A percentile compares a stretch with the other conserved stretches of the same genome.
These are phyloP conservation scores for Microbotryum lychnidis-dioicae DNA, from an alignment of 1,284 basidiomycete genomes.

Conservation along the genomic window DNA sequence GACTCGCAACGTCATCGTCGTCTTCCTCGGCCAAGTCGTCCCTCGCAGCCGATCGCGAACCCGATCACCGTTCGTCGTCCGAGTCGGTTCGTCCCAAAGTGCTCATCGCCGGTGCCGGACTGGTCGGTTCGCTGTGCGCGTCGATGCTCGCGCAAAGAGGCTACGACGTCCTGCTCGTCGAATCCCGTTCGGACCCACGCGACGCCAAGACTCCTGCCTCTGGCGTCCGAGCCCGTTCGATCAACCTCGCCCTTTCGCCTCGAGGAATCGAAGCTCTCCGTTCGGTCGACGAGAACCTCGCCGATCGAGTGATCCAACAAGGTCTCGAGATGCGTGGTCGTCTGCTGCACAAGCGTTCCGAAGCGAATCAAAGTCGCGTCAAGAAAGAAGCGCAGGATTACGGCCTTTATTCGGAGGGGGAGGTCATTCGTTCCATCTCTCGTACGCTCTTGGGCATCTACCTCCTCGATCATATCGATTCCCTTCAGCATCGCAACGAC, in stretches of 20 bases:
- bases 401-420: conserved; percentile 28
- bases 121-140: conserved; percentile 87
- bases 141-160: conserved; percentile 77
- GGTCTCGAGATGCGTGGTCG: conserved; percentile 90
- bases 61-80: too few species aligned
- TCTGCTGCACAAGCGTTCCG: conserved; percentile 66
- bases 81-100: too few species aligned
- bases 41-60: too few species aligned
- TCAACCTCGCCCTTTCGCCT: conserved; percentile 92
- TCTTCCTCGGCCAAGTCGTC: too few species aligned
- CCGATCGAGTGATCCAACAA: conserved; percentile 63
- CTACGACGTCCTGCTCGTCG: conserved; percentile 84
- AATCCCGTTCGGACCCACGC: conserved; percentile 47
- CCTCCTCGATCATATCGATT: conserved; percentile 41
- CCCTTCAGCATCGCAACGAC: conserved; percentile 46
- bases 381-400: conserved; percentile 19
- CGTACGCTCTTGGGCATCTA: conserved; percentile 19
- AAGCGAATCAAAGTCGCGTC: conserved; percentile 2
- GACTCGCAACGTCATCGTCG: too few species aligned
- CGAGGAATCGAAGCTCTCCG: conserved; percentile 81
- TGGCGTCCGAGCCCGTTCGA: conserved; percentile 53
- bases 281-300: conserved; percentile 64
- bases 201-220: neutral
- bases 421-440: conserved; percentile 26
- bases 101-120: conserved; percentile 68